Evolutionary conservation across 2,329 filamentous ascomycete species (phyloP), one percentile per base, ranked within the genome.

Genomic region (Venturia asperata): DNA sequence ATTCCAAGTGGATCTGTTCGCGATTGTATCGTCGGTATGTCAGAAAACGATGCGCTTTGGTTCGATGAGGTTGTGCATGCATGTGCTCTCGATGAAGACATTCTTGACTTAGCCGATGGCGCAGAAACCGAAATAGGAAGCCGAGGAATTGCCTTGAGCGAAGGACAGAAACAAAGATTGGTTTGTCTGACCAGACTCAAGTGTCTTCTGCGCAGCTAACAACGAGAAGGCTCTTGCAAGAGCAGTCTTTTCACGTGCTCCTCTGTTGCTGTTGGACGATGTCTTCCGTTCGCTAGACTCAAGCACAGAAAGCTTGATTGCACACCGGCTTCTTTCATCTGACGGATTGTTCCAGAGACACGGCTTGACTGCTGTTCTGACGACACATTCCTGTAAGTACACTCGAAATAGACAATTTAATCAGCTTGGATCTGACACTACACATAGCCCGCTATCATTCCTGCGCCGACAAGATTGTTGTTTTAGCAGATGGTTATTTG

Each of bases 301-400:
- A 11, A 66, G 30, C 27, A 67, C 65, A 5, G 39, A 67, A 55
- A 27, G 19, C 10, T 19, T 42, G 11, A 61, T 67, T n/a, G 41
- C 47, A 15, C 13, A 65, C 1, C n/a, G 64, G 19, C 24, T 67
- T 1, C 41, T 67, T n/a, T 52, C 62, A 13, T 24, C 41, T 27
- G 17, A 52, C 11, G 65, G 65, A 42, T 19, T 52, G 13, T 1
- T 66, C 11, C n/a, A 30, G 37, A 49, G 60, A 37, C n/a, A 21
- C 19, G 47, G 60, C n/a, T 37, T 42, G 30, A 67, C 65, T 42
- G 45, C 66, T 55, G n/a, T 67, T 21, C 45, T 66, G 3, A 67
- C 67, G 5, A 67, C 67, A 9, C 67, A 68, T 61, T 58, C 49
- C 21, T n/a, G 61, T 63, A 47, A 27, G 61, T 56, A 19, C 3